phyloP scores from a whole-genome alignment of 2,329 filamentous ascomycete species.

The Botryotinia calthae region DNA sequence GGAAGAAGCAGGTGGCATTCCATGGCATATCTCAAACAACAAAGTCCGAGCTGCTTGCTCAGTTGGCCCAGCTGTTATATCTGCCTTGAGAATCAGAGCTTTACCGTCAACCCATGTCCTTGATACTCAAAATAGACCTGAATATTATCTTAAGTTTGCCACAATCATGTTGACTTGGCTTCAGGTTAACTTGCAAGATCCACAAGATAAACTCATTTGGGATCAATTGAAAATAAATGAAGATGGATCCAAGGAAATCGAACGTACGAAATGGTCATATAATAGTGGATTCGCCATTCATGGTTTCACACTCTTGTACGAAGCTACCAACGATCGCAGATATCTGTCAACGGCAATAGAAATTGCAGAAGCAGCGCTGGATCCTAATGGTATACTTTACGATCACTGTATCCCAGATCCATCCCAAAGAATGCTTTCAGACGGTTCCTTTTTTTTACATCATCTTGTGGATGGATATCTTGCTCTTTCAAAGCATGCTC shows the following conservation, averaged over 20 bases:
- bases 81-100: slow-evolving; percentile 23
- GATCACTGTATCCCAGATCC: slow-evolving; percentile 23
- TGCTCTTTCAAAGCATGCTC: slow-evolving; percentile 21
- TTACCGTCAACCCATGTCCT: not conserved
- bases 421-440: slow-evolving; percentile 25
- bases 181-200: slow-evolving; percentile 23
- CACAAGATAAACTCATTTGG: slow-evolving; percentile 29
- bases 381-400: slow-evolving; percentile 20
- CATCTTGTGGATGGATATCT: slow-evolving; percentile 29
- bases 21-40: slow-evolving; percentile 28
- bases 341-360: slow-evolving; percentile 24
- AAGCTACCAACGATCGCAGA: slow-evolving; percentile 15
- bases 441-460: slow-evolving; percentile 30
- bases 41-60: slow-evolving; percentile 27
- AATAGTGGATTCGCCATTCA: slow-evolving; percentile 30
- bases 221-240: slow-evolving; percentile 24
- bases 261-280: slow-evolving; percentile 30
- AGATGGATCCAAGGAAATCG: slow-evolving; percentile 24
- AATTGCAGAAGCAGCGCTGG: slow-evolving; percentile 27
- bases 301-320: slow-evolving; percentile 24
- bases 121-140: not conserved
- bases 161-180: slow-evolving; percentile 22
- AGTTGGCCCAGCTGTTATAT: slow-evolving; percentile 27
- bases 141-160: not conserved
- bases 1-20: slow-evolving; percentile 25